A percentile compares a stretch with the other conserved stretches of the same genome.
Evolutionary conservation across 1,284 basidiomycete species (phyloP).

Genomic region (Ceratobasidium sp.): DNA sequence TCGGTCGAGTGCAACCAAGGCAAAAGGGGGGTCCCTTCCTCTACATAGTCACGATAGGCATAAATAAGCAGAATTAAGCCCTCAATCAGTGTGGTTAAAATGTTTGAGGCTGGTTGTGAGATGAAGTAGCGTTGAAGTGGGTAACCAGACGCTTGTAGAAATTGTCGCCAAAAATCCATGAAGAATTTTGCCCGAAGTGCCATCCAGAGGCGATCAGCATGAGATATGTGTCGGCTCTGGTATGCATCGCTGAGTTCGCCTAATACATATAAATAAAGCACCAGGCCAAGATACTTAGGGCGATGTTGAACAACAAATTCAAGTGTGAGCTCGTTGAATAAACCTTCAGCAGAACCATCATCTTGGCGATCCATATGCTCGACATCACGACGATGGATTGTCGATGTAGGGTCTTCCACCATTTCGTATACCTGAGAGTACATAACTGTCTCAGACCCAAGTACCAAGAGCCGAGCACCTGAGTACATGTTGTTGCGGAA

Average conservation of each 20-base stretch:
- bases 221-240: slow-evolving; percentile 50
- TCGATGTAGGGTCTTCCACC: slow-evolving; percentile 42
- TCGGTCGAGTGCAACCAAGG: slow-evolving; percentile 54
- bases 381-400: slow-evolving; percentile 52
- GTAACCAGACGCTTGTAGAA: slow-evolving; percentile 47
- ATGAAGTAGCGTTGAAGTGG: slow-evolving; percentile 47
- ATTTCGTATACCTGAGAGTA: slow-evolving; percentile 47
- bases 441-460: slow-evolving; percentile 47
- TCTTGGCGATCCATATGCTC: slow-evolving; percentile 54
- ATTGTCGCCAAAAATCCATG: slow-evolving; percentile 51
- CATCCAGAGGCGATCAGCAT: slow-evolving; percentile 50
- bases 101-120: slow-evolving; percentile 51
- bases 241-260: slow-evolving; percentile 52
- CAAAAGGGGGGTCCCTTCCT: slow-evolving; percentile 48
- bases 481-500: slow-evolving; percentile 49
- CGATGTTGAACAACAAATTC: too few species aligned
- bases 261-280: slow-evolving; percentile 51
- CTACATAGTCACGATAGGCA: slow-evolving; percentile 51
- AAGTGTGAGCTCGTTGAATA: slow-evolving; percentile 48
- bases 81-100: slow-evolving; percentile 49
- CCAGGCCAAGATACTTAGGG: slow-evolving; percentile 43
- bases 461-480: slow-evolving; percentile 47
- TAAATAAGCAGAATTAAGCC: slow-evolving; percentile 50
- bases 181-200: slow-evolving; percentile 51
- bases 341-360: slow-evolving; percentile 52